Conservation (phyloP, 495 filamentous ascomycete species). For the Talaromyces liani region DNA sequence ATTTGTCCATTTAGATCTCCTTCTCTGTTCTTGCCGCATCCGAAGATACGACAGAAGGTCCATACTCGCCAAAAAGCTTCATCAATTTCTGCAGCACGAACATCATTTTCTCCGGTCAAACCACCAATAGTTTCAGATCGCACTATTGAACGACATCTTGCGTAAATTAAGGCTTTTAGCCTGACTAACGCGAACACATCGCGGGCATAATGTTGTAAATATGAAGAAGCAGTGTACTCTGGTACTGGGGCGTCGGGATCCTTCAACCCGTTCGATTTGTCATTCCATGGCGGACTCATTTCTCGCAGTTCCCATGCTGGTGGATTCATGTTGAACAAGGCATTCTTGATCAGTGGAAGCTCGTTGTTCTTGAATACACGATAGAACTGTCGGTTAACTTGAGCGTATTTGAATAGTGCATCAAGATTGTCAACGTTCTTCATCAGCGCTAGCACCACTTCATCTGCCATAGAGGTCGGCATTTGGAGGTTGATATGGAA, state of each 20-base stretch:
- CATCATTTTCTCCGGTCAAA: constrained; percentile 42
- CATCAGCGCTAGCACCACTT: constrained; percentile 45
- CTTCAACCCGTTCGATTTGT: constrained; percentile 30
- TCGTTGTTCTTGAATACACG: constrained; percentile 55
- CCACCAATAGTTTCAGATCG: constrained; percentile 51
- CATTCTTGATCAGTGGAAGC: constrained; percentile 45
- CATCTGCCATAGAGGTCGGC: constrained; percentile 37
- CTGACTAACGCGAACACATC: constrained; percentile 53
- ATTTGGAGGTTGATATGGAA: constrained; percentile 18
- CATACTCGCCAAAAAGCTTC: constrained; percentile 63
- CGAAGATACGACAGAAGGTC: constrained; percentile 65
- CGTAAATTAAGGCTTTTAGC: constrained; percentile 52
- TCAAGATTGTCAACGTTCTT: constrained; percentile 41
- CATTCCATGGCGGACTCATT: constrained; percentile 49
- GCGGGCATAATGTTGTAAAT: constrained; percentile 47
- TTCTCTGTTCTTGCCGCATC: constrained; percentile 49
- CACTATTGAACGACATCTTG: constrained; percentile 50
- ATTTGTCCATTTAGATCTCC: constrained; percentile 56
- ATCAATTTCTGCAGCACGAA: constrained; percentile 48
- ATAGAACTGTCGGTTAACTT: constrained; percentile 52
- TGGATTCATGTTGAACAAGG: constrained; percentile 50
- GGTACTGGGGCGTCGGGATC: constrained; percentile 42
- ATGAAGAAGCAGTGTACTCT: constrained; percentile 50
- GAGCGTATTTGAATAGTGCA: constrained; percentile 51
- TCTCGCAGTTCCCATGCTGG: constrained; percentile 61